Evolutionary conservation across 768 basidiomycete species (phyloP), one percentile per base, ranked within the genome.

Genomic region (Tylopilus vinaceipallidus): DNA sequence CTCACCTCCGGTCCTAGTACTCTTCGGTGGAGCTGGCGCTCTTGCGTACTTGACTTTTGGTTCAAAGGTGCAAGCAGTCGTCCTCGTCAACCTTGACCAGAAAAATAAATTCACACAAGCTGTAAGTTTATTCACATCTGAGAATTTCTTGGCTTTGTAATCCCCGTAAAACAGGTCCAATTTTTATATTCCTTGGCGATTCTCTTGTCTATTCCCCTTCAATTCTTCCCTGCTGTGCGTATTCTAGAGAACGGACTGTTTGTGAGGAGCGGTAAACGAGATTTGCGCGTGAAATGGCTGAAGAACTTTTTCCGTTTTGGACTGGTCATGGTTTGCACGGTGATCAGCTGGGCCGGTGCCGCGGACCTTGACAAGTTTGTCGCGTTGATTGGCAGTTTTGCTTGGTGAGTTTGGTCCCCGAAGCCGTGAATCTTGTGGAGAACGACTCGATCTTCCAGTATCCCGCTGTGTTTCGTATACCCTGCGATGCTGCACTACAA

Each of bases 161-260:
- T 43, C 29, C 42, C 13, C 26, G 19, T 42, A 24, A 34, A 42
- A 52, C 39, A 86, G 84, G 83, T 88, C 10, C 90, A 91, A 73
- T 84, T 91, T 67, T 65, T 93, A 26, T 93, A 97, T 71, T 86
- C 91, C n/a, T 70, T 93, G 30, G 97, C 95, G 12, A 98, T 98
- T 70, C 72, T 91, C 54, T 80, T 93, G 36, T 97, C 94, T 13
- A 86, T 89, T 8, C 94, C 95, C 1, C 81, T 98, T 1, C 95
- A 98, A 69, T 84, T 98, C 48, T 98, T 98, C 91, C 97, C 97
- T 0, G 97, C 95, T 3, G 85, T 95, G 40, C 84, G 97, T 45
- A 98, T 99, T 62, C 82, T 98, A 71, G 97, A 99, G 76, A 95
- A 98, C 63, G 95, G 90, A 4, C 61, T 98, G 24, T 98, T 98